These are phyloP conservation scores for Penicillium sp. DNA, from an alignment of 2,329 filamentous ascomycete genomes.

Conservation along the genomic window DNA sequence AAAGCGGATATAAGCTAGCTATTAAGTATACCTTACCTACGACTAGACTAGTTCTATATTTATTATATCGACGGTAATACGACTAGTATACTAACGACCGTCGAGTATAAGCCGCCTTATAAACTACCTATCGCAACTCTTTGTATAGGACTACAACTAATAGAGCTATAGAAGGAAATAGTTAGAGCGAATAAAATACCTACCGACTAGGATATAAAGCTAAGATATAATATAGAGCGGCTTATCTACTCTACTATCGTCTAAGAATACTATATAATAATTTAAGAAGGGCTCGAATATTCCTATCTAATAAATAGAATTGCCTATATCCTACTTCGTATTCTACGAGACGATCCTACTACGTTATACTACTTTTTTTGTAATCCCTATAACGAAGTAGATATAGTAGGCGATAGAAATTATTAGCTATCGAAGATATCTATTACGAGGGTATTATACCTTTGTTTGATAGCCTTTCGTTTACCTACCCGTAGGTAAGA, in stretches of 20 bases:
- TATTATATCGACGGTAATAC: neutral
- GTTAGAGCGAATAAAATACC: conserved; percentile 11
- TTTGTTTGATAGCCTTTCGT: neutral
- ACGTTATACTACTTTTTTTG: conserved; percentile 26
- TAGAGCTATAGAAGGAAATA: conserved; percentile 19
- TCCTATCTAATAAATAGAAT: neutral
- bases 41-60: conserved; percentile 6
- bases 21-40: neutral
- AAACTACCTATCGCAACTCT: conserved; percentile 14
- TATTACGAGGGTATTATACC: neutral
- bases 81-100: conserved; percentile 6
- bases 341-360: conserved; percentile 21
- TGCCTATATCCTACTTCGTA: conserved; percentile 5
- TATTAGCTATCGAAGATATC: neutral
- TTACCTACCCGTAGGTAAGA: neutral
- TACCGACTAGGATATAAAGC: conserved; percentile 8
- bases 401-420: neutral
- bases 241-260: conserved; percentile 6
- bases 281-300: neutral
- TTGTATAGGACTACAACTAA: conserved; percentile 12
- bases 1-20: neutral
- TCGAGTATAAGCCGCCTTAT: conserved; percentile 19
- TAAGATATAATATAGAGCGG: conserved; percentile 21
- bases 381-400: conserved; percentile 16
- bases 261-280: neutral